A percentile compares a stretch with the other conserved stretches of the same genome.
Evolutionary conservation across 1,284 basidiomycete genomes (phyloP).

Genomic region (Kalmanozyma brasiliensis): DNA sequence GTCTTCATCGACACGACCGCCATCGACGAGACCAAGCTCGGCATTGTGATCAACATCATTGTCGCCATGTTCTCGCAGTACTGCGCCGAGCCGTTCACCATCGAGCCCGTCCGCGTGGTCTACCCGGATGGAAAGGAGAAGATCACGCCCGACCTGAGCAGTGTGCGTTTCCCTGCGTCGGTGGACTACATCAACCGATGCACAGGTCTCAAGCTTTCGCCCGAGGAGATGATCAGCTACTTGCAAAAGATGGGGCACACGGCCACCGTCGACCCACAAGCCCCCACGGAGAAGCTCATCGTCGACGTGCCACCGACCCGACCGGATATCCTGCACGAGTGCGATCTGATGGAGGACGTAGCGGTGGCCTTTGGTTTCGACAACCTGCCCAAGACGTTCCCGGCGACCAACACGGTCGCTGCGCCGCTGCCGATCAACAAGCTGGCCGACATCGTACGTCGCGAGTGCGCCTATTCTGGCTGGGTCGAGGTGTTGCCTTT

Average conservation of each 20-base stretch:
- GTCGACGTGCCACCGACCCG: slow-evolving; percentile 88
- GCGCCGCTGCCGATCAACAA: slow-evolving; percentile 91
- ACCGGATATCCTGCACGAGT: slow-evolving; percentile 97
- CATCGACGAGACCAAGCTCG: slow-evolving; percentile 96
- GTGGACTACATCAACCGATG: slow-evolving; percentile 94
- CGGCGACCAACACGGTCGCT: slow-evolving; percentile 92
- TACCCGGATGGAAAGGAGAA: slow-evolving; percentile 73
- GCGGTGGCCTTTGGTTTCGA: slow-evolving; percentile 99
- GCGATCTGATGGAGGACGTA: slow-evolving; percentile 97
- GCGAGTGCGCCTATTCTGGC: slow-evolving; percentile 91
- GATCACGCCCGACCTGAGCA: slow-evolving; percentile 83
- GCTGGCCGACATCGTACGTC: slow-evolving; percentile 85
- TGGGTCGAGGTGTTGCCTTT: slow-evolving; percentile 96
- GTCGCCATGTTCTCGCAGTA: slow-evolving; percentile 98
- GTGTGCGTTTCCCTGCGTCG: slow-evolving; percentile 79
- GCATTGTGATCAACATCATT: slow-evolving; percentile 93
- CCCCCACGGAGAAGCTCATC: slow-evolving; percentile 74
- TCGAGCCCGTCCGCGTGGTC: slow-evolving; percentile 64
- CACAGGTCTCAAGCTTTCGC: slow-evolving; percentile 81
- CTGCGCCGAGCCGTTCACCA: slow-evolving; percentile 83
- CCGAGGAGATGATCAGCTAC: slow-evolving; percentile 75
- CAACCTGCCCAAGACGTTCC: slow-evolving; percentile 90
- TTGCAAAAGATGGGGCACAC: slow-evolving; percentile 77
- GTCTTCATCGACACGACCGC: slow-evolving; percentile 97
- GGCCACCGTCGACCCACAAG: slow-evolving; percentile 40